Evolutionary conservation across 1,284 basidiomycete species (phyloP).

Genomic region (Lentinus polychrous): DNA sequence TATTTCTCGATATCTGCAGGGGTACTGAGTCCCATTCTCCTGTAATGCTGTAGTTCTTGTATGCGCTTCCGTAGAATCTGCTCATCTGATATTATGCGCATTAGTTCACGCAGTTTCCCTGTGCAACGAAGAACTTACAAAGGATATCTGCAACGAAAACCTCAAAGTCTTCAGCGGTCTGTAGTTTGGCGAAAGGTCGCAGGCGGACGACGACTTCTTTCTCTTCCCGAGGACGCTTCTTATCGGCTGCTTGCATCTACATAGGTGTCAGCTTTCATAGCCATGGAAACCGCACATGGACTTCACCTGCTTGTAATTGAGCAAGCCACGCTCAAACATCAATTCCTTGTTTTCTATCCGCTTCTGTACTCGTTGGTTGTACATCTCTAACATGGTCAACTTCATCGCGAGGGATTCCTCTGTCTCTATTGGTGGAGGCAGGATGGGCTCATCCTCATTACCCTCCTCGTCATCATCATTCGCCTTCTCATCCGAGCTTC

Average conservation of each 20-base stretch:
- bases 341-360: slow-evolving; percentile 84
- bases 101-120: not conserved
- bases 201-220: slow-evolving; percentile 85
- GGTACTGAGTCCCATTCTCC: slow-evolving; percentile 76
- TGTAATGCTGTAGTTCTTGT: slow-evolving; percentile 83
- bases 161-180: slow-evolving; percentile 92
- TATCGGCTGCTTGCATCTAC: slow-evolving; percentile 86
- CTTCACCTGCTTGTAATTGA: slow-evolving; percentile 89
- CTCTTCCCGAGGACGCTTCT: slow-evolving; percentile 88
- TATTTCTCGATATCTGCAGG: slow-evolving; percentile 87
- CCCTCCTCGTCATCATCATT: slow-evolving; percentile 41
- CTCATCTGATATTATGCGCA: slow-evolving; percentile 53
- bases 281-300: not conserved
- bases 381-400: slow-evolving; percentile 86
- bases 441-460: slow-evolving; percentile 51
- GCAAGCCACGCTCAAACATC: slow-evolving; percentile 87
- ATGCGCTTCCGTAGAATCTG: slow-evolving; percentile 80
- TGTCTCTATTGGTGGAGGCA: slow-evolving; percentile 78
- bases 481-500: slow-evolving; percentile 30
- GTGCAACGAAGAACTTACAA: slow-evolving; percentile 44
- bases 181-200: slow-evolving; percentile 88
- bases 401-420: slow-evolving; percentile 89
- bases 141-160: slow-evolving; percentile 84
- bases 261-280: not conserved
- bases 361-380: slow-evolving; percentile 88